Base-by-base conservation (phyloP, 768 basidiomycete genomes). In the Suillus subaureus region DNA sequence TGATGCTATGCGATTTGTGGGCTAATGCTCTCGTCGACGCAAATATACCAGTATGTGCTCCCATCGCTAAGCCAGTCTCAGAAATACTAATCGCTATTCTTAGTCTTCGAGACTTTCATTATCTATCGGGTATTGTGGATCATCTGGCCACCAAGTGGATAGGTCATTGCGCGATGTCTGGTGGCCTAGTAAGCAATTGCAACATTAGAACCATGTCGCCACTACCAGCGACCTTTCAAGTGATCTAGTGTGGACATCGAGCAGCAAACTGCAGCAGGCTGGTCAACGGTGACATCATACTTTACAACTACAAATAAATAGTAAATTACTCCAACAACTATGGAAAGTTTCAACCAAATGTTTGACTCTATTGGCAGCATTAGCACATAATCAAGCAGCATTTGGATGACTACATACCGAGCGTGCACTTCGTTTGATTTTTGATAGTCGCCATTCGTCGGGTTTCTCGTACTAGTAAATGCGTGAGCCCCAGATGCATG, bases 401-500 rank as follows among this genome's bases (percentile, higher is more conserved):
- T 60, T 21, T 64, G 63, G 18, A 55, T 51, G 81, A 77, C 54
- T 75, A 70, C 77, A 56, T 60, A 89, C 88, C 58, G 94, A 95
- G 66, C 94, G 88, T 26, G 94, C 93, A 74, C 92, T 94, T 68
- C 93, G 83, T 80, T 95, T 96, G 83, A 96, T 85, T 75, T 96
- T 96, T 16, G 93, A 96, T 75, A 96, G 77, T 61, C 96, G 85
- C 97, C 96, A 99, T 75, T 96, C 93, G 78, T 95, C 94, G 40
- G 92, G 88, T 74, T 94, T 94, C 82, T 96, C 94, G 78, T 92
- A 95, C 80, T 82, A 66, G 35, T 15, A 56, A 43, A 23, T 56
- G 31, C 33, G 52, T 61, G 35, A 51, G 66, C 63, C 62, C 67
- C 58, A 11, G 18, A 37, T 42, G 8, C 47, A 60, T 11, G 4